Conservation (phyloP, 805 yeast genomes). For the Suhomyces xylopsoci region DNA sequence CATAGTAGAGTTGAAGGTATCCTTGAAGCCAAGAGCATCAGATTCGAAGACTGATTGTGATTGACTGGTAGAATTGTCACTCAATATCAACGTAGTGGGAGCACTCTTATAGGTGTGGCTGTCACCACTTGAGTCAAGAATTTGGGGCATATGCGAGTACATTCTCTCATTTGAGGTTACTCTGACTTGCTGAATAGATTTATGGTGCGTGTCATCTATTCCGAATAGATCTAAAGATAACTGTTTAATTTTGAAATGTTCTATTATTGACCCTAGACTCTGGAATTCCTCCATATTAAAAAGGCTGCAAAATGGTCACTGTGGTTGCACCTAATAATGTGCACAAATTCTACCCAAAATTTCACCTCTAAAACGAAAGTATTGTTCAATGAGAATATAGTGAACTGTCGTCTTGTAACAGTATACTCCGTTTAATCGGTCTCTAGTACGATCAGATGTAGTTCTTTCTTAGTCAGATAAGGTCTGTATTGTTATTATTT, state of each 20-base stretch:
- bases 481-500: neutral
- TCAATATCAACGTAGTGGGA: neutral
- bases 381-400: too few relatives aligned
- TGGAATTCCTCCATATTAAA: conserved; percentile 20
- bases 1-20: neutral
- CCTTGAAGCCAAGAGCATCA: neutral
- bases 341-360: neutral
- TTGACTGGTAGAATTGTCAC: neutral
- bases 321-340: neutral
- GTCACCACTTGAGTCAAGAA: neutral
- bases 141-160: neutral
- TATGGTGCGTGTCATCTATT: neutral
- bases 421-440: neutral
- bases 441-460: neutral
- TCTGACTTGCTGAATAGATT: neutral
- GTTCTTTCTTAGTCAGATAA: neutral
- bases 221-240: conserved; percentile 14
- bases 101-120: neutral
- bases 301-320: conserved; percentile 2
- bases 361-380: neutral
- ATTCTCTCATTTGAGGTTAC: neutral
- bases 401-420: neutral
- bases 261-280: conserved; percentile 15
- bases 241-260: conserved; percentile 16
- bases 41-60: neutral